phyloP scores from a whole-genome alignment of 805 yeast genomes.

The Brettanomyces bruxellensis region DNA sequence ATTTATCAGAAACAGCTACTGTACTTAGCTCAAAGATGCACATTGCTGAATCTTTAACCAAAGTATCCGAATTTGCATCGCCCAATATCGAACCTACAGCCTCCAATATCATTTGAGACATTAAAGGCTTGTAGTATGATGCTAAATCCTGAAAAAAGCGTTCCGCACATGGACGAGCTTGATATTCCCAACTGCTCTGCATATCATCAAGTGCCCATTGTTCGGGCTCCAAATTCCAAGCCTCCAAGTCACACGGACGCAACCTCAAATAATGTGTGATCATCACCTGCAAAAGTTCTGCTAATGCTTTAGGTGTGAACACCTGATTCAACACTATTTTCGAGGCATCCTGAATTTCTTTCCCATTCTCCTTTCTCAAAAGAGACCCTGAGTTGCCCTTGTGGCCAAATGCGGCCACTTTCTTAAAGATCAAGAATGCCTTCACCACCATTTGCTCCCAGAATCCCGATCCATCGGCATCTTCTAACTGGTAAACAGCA shows the following conservation, averaged over 20 bases:
- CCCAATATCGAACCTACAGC: constrained; percentile 42
- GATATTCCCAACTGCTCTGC: constrained; percentile 71
- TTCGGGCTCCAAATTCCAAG: constrained; percentile 83
- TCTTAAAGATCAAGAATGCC: constrained; percentile 55
- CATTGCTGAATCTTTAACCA: constrained; percentile 70
- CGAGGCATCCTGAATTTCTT: constrained; percentile 53
- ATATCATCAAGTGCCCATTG: constrained; percentile 86
- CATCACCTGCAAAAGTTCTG: constrained; percentile 53
- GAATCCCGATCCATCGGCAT: constrained; percentile 43
- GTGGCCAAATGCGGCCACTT: constrained; percentile 49
- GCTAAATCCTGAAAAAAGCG: constrained; percentile 72
- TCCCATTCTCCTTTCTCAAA: constrained; percentile 55
- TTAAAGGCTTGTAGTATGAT: constrained; percentile 46
- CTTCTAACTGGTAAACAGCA: constrained; percentile 39
- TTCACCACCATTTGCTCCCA: constrained; percentile 73
- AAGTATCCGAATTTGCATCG: constrained; percentile 31
- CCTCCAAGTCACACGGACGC: constrained; percentile 66
- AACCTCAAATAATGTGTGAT: constrained; percentile 68
- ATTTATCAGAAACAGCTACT: constrained; percentile 49
- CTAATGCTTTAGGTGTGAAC: constrained; percentile 48
- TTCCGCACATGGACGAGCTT: constrained; percentile 81
- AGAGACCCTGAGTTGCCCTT: constrained; percentile 59
- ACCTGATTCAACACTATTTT: constrained; percentile 41
- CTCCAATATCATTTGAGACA: constrained; percentile 46
- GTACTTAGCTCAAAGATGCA: constrained; percentile 79